Evolutionary conservation across 331 rosid species (phyloP), one percentile per base, ranked within the genome.

Genomic region (Telfairia occidentalis): DNA sequence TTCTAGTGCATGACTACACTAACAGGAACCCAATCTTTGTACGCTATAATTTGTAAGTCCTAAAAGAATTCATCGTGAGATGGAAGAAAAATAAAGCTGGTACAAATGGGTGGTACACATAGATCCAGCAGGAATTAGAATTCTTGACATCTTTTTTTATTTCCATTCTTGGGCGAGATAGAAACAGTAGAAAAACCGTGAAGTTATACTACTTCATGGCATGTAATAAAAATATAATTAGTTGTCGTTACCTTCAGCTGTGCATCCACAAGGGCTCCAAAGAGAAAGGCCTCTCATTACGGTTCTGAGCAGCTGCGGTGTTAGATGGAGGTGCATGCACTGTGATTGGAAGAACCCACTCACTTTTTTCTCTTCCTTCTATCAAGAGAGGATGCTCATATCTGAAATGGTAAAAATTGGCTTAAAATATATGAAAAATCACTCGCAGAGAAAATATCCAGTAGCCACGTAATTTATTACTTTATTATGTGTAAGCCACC

Each of bases 281-380:
- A 60, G 92, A 88, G 89, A 88, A 79, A 83, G 87, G 80, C 82
- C 84, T 92, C 35, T 86, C 96, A 46, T 52, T 86, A 79, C 93
- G 88, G 76, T 83, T 48, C 61, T 84, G 87, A 74, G 89, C 83
- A 76, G 85, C 34, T 21, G 84, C 76, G 61, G 85, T 49, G 65
- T 82, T 86, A 10, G 85, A 78, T 7, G 96, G 92, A 69, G 96
- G 90, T 29, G 97, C 96, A 82, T 87, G 96, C 61, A 95, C 97
- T 15, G 87, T 90, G 16, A 95, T 92, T 26, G 99, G 99, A 73
- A 95, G 97, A 79, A 89, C 78, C 99, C 99, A 95, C 75, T 95
- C 99, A 65, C 90, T 79, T 81, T 84, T 92, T 32, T 95, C 97
- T 82, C 99, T 90, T 77, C 92, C 89, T 81, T 90, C 97, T 37